Evolutionary conservation across 768 basidiomycete species (phyloP), one percentile per base, ranked within the genome.

Genomic region (Leccinum imitatum): DNA sequence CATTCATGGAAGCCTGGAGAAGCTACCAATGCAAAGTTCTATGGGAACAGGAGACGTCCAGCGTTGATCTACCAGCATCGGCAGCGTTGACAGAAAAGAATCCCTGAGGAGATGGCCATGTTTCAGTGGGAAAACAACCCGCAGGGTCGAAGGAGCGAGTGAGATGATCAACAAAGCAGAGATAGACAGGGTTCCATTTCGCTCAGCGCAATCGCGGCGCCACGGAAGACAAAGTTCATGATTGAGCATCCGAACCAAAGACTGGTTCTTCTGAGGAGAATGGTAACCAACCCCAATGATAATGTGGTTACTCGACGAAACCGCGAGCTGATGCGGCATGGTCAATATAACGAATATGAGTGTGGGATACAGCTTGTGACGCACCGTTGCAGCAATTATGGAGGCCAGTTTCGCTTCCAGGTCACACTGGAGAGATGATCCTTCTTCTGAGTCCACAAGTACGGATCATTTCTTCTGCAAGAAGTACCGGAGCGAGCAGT

Each of bases 71-170:
- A 80, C 82, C 23, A 80, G 3, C 76, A 27, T 84, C 83, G 33
- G 84, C 83, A 21, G 84, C 85, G 68, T 86, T 86, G 66, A 86
- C 79, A 63, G 85, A 55, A 88, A 81, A 14, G 87, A 71, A 77
- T 86, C 78, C 79, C 84, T 84, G 60, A 81, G 68, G 47, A 87
- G 73, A 67, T 87, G 86, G 68, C 86, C 87, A 46, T 50, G 61
- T 52, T 54, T 61, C 47, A 63, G 66, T 15, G 84, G 86, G 69
- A 89, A 88, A 41, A 84, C 86, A 50, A 87, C 78, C 78, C 21
- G 86, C 85, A 54, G 87, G 86, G 69, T 88, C 87, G 21, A 84
- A 82, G 65, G 86, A 86, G 52, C 87, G 82, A 2, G 84, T 82
- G 0, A 85, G 84, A 65, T 86, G 86, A 2, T 84, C 85, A 55